These are phyloP conservation scores for Epicoccum sorghinum DNA, from an alignment of 2,329 filamentous ascomycete species.

Conservation along the genomic window DNA sequence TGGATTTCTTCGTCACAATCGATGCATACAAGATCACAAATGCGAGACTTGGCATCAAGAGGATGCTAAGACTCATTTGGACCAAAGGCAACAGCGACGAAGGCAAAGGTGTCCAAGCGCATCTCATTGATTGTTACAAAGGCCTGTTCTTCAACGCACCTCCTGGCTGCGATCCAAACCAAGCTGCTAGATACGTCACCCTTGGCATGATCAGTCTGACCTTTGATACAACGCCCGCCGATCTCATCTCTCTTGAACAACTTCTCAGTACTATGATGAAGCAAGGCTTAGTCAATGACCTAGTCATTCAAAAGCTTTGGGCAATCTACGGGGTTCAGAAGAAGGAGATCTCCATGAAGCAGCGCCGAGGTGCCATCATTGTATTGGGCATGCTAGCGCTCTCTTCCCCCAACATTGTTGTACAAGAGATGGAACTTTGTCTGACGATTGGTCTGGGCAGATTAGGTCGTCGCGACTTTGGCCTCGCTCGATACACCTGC, in stretches of 20 bases:
- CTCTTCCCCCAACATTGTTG: constrained; percentile 88
- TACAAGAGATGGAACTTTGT: constrained; percentile 95
- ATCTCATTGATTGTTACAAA: constrained; percentile 96
- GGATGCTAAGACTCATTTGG: constrained; percentile 97
- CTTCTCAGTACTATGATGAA: constrained; percentile 98
- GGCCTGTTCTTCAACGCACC: constrained; percentile 95
- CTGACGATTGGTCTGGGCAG: constrained; percentile 84
- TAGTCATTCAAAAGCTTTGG: constrained; percentile 92
- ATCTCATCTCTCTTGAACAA: constrained; percentile 94
- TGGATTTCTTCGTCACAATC: constrained; percentile 96
- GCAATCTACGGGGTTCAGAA: constrained; percentile 95
- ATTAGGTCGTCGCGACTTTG: constrained; percentile 80
- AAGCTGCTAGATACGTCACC: constrained; percentile 92
- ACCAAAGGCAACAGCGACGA: constrained; percentile 99
- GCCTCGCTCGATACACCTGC: constrained; percentile 93
- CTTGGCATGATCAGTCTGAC: constrained; percentile 99
- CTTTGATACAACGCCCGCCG: constrained; percentile 91
- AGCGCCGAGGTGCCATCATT: constrained; percentile 92
- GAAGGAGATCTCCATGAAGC: constrained; percentile 84
- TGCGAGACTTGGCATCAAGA: constrained; percentile 87
- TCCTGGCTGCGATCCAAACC: constrained; percentile 83
- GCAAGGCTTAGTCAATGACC: constrained; percentile 80
- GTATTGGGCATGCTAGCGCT: constrained; percentile 95
- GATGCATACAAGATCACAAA: constrained; percentile 97
- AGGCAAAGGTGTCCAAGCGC: constrained; percentile 95